A percentile compares a stretch with the other conserved stretches of the same genome.
Evolutionary conservation across 305 asterid species (phyloP).

Genomic region (Solanum hybrid): DNA sequence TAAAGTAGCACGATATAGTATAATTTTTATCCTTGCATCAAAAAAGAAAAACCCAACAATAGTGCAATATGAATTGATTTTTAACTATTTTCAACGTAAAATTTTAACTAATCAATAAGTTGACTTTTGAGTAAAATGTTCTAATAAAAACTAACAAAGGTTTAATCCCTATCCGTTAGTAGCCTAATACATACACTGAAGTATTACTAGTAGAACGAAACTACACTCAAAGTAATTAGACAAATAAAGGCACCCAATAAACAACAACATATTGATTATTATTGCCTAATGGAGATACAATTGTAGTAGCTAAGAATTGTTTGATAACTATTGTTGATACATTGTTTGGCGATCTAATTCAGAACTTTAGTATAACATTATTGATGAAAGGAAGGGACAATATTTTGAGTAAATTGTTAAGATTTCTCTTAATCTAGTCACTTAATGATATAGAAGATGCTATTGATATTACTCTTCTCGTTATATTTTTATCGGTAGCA

Average conservation of each 20-base stretch:
- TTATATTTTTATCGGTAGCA: background rate
- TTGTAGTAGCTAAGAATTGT: background rate
- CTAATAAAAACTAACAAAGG: background rate
- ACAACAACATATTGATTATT: background rate
- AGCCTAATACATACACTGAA: background rate
- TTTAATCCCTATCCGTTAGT: background rate
- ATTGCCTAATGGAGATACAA: background rate
- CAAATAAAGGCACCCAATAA: background rate
- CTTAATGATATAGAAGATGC: background rate
- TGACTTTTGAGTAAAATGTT: background rate
- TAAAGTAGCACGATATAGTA: background rate
- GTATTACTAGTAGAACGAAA: background rate
- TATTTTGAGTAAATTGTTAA: background rate
- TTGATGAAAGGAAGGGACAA: background rate
- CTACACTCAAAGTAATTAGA: background rate
- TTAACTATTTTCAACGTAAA: no score
- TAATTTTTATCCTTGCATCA: no score
- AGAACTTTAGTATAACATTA: background rate
- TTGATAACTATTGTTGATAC: background rate
- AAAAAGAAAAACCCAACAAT: background rate
- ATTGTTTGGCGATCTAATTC: background rate
- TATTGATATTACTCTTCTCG: background rate
- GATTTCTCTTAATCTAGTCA: background rate
- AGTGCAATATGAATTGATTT: background rate
- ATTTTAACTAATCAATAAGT: background rate